phyloP scores from a whole-genome alignment of 2,329 filamentous ascomycete genomes.

The Penicillium sp. region DNA sequence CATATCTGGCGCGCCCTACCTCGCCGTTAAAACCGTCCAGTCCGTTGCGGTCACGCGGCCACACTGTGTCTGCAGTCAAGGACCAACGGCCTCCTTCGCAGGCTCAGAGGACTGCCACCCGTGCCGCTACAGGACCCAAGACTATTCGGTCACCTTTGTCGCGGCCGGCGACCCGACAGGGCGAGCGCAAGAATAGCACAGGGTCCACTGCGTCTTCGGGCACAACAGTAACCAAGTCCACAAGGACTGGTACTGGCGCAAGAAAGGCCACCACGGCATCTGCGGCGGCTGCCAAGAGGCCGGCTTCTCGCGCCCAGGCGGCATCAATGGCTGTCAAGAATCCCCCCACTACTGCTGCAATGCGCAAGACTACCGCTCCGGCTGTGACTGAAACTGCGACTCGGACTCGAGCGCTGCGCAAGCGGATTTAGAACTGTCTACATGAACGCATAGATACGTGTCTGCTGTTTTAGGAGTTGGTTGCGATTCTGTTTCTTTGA shows the following conservation, averaged over 20 bases:
- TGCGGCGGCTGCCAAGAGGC: slow-evolving; percentile 33
- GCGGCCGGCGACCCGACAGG: slow-evolving; percentile 42
- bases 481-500: slow-evolving; percentile 1
- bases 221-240: slow-evolving; percentile 39
- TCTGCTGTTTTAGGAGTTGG: slow-evolving; percentile 4
- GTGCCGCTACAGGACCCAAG: slow-evolving; percentile 32
- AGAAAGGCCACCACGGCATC: slow-evolving; percentile 34
- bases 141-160: slow-evolving; percentile 33
- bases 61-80: slow-evolving; percentile 29
- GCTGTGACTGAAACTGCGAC: slow-evolving; percentile 32
- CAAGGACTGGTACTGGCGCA: slow-evolving; percentile 28
- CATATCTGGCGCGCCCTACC: slow-evolving; percentile 57
- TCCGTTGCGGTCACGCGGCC: slow-evolving; percentile 35
- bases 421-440: slow-evolving; percentile 33
- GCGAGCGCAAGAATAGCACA: slow-evolving; percentile 39
- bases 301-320: slow-evolving; percentile 31
- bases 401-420: slow-evolving; percentile 43
- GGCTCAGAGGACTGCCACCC: slow-evolving; percentile 32
- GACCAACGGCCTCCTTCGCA: slow-evolving; percentile 31
- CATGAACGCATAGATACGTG: background rate
- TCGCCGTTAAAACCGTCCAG: slow-evolving; percentile 62
- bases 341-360: slow-evolving; percentile 30
- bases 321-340: slow-evolving; percentile 39
- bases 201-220: slow-evolving; percentile 41
- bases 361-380: slow-evolving; percentile 35